Evolutionary conservation across 1,284 basidiomycete genomes (phyloP), one percentile per base, ranked within the genome.

Genomic region (Cerrena zonata): DNA sequence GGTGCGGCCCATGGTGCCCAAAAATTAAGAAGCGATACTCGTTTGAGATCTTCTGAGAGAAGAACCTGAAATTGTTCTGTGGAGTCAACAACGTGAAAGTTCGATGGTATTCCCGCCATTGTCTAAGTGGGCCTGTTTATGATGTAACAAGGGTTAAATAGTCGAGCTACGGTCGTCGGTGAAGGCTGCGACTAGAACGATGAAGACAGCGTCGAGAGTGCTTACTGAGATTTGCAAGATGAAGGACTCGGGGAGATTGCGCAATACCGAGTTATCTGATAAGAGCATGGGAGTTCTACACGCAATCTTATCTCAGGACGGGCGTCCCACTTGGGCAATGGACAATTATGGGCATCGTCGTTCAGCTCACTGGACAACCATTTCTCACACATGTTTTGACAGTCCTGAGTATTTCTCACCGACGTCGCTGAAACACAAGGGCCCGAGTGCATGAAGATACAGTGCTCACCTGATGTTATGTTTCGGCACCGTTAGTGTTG

Each of bases 1-100:
- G 92, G 91, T 56, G 84, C 88, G 0, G 92, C 94, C 91, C 91
- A 96, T 65, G 84, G 77, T 51, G 94, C 90, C 87, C 92, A 94
- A 68, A 96, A 97, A 71, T 90, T 91, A 63, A 95, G 82, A 37
- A 94, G 73, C 4, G 91, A 92, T 22, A 94, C 78, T 27, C 88
- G 76, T 22, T 78, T 71, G 41, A 96, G 78, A 69, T 96, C 92
- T 36, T 69, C 63, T 1, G 83, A 85, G 45, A 97, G 80, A 5
- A 91, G 67, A 13, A 71, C 65, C 65, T 91, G 83, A 70, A 96
- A 91, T 53, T 91, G 79, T 13, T 78, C 69, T 0, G 89, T 69
- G 4, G 86, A 86, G 23, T 71, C 65, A 47, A 94, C 75, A 25
- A 73, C 65, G 64, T 78, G 57, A 51, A 79, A 65, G 63, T 89